Conservation (phyloP, 2,329 filamentous ascomycete species). For the Torrubiellomyces zombiae region DNA sequence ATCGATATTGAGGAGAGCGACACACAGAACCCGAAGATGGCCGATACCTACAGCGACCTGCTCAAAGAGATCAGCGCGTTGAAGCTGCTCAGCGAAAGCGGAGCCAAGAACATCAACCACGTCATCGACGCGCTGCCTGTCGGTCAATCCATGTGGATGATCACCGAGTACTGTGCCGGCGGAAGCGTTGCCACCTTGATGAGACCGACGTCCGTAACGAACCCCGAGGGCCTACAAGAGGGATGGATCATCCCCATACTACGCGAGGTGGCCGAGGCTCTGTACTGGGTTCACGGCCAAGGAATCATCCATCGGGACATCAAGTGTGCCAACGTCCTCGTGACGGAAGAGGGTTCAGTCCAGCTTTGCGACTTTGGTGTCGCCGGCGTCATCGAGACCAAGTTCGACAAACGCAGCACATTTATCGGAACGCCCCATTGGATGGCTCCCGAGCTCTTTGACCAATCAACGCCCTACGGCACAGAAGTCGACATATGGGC, state of each 20-base stretch:
- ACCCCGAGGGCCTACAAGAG: slow-evolving; percentile 50
- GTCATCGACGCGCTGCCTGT: slow-evolving; percentile 66
- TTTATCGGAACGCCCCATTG: slow-evolving; percentile 73
- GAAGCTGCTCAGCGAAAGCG: slow-evolving; percentile 55
- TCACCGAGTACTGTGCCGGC: slow-evolving; percentile 73
- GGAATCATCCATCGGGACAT: slow-evolving; percentile 57
- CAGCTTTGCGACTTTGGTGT: slow-evolving; percentile 79
- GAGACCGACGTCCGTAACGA: slow-evolving; percentile 49
- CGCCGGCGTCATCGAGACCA: slow-evolving; percentile 59
- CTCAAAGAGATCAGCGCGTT: slow-evolving; percentile 54
- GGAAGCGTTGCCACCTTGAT: slow-evolving; percentile 63
- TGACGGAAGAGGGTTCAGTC: slow-evolving; percentile 59
- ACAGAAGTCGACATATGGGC: slow-evolving; percentile 73
- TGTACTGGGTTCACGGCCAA: slow-evolving; percentile 50
- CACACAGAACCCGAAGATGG: slow-evolving; percentile 44
- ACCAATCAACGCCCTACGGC: slow-evolving; percentile 46
- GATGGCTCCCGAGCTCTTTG: slow-evolving; percentile 71
- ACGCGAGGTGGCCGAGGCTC: slow-evolving; percentile 47
- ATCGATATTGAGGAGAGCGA: slow-evolving; percentile 72
- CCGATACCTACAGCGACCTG: slow-evolving; percentile 53
- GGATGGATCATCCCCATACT: slow-evolving; percentile 54
- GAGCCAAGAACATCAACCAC: slow-evolving; percentile 64
- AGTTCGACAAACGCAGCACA: slow-evolving; percentile 61
- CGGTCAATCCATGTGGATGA: slow-evolving; percentile 71
- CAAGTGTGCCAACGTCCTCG: slow-evolving; percentile 64